phyloP scores from a whole-genome alignment of 345 rosid species.

The Acer saccharum region DNA sequence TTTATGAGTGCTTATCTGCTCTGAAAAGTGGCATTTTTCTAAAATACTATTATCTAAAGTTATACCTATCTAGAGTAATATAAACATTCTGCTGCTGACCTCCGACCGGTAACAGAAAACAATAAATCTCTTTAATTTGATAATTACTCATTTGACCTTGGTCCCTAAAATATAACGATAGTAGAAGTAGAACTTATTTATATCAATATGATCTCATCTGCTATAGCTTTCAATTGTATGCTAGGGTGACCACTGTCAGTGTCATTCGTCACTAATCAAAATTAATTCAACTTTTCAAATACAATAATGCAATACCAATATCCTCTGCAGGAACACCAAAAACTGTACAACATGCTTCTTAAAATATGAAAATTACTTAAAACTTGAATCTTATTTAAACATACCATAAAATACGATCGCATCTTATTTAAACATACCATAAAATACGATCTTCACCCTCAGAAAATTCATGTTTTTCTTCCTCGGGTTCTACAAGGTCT shows the following conservation, averaged over 20 bases:
- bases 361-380: neutral
- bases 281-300: slow-evolving; percentile 8
- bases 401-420: slow-evolving; percentile 78
- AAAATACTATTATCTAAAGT: neutral
- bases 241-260: neutral
- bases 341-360: neutral
- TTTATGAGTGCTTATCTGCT: neutral
- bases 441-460: slow-evolving; percentile 82
- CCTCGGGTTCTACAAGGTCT: slow-evolving; percentile 75
- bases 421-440: slow-evolving; percentile 53
- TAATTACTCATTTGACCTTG: neutral
- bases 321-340: neutral
- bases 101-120: neutral
- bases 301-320: neutral
- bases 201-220: neutral
- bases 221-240: neutral
- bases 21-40: neutral
- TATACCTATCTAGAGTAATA: neutral
- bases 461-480: slow-evolving; percentile 78
- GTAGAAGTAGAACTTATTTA: neutral
- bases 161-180: neutral
- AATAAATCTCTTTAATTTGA: neutral
- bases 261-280: slow-evolving; percentile 1
- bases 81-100: neutral
- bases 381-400: slow-evolving; percentile 21